Base-by-base conservation (phyloP, 305 asterid species). In the Plantago rigida region DNA sequence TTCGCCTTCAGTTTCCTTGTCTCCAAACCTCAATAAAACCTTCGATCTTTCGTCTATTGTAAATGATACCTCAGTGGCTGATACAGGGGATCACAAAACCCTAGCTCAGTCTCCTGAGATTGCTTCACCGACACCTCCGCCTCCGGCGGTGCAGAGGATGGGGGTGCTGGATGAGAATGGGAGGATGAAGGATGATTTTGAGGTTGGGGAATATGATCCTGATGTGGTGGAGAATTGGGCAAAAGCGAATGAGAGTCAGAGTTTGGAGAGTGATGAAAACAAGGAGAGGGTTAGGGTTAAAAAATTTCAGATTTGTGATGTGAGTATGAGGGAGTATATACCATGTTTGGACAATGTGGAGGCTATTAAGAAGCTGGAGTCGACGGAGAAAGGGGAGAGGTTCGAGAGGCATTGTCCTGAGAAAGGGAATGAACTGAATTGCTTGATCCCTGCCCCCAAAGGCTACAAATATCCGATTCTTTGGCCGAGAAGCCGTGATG, bases 321-420 rank as follows among this genome's bases (percentile, higher is more conserved):
- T 49, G 67, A 80, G 80, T 67, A 77, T 83, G 94, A 80, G 83
- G 73, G 97, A 89, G 77, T 80, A 81, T 63, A 83, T 89, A 46
- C 97, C 97, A 19, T 89, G 97, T 69, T 74, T 87, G 85, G 97
- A 87, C 73, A 85, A 89, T 66, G 73, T 59, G 54, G 90, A 85
- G 76, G 95, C 87, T 13, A 79, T 87, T 26, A 58, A 73, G 69
- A 71, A 67, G 68, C 56, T 87, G 84, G 62, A 56, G 66, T 80
- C 93, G n/a, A 80, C 86, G 1, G 81, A 78, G 59, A 85, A 79
- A 69, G 96, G 93, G 19, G 91, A 87, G 73, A 83, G 70, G 46
- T 90, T 85, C 52, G 97, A 90, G 73, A 76, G 97, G 65, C 97
- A 89, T 78, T 89, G 97, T 70, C 96, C 97, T 1, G 87, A 67